Percentiles rank a stretch among this genome's conserved stretches.
These are phyloP conservation scores for Inga laurina DNA, from an alignment of 306 rosid genomes.

Conservation along the genomic window DNA sequence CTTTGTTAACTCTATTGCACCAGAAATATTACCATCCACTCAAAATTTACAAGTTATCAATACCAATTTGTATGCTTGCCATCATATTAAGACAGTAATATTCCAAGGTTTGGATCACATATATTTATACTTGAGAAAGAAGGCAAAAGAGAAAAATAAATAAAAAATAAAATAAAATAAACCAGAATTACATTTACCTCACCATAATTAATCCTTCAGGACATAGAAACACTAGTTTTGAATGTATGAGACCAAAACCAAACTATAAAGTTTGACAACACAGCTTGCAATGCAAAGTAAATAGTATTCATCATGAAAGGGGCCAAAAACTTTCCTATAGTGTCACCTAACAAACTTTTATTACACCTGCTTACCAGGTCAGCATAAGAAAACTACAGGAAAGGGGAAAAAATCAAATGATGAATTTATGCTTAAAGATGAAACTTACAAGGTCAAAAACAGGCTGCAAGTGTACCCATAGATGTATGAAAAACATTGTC, in stretches of 20 bases:
- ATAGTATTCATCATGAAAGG: slow-evolving; percentile 87
- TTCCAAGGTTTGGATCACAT: slow-evolving; percentile 7
- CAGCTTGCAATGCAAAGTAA: slow-evolving; percentile 92
- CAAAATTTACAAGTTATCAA: not conserved
- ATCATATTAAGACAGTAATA: slow-evolving; percentile 4
- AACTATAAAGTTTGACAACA: slow-evolving; percentile 68
- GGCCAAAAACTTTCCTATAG: slow-evolving; percentile 93
- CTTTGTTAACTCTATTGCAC: not conserved
- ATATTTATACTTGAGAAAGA: not conserved
- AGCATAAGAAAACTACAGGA: slow-evolving; percentile 22
- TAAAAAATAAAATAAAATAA: slow-evolving; percentile 18
- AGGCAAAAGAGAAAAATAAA: not conserved
- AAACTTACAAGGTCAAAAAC: slow-evolving; percentile 90
- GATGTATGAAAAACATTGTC: slow-evolving; percentile 71
- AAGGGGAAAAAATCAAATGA: not conserved
- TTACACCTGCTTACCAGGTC: slow-evolving; percentile 68
- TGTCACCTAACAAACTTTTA: slow-evolving; percentile 87
- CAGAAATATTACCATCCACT: not conserved
- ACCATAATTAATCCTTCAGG: slow-evolving; percentile 82
- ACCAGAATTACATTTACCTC: slow-evolving; percentile 55
- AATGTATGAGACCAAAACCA: slow-evolving; percentile 86
- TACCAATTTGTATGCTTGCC: not conserved
- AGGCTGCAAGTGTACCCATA: slow-evolving; percentile 95
- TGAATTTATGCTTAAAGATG: not conserved
- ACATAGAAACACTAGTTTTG: slow-evolving; percentile 66